Conservation (phyloP, 2,329 filamentous ascomycete genomes). For the Scedosporium minutisporum region DNA sequence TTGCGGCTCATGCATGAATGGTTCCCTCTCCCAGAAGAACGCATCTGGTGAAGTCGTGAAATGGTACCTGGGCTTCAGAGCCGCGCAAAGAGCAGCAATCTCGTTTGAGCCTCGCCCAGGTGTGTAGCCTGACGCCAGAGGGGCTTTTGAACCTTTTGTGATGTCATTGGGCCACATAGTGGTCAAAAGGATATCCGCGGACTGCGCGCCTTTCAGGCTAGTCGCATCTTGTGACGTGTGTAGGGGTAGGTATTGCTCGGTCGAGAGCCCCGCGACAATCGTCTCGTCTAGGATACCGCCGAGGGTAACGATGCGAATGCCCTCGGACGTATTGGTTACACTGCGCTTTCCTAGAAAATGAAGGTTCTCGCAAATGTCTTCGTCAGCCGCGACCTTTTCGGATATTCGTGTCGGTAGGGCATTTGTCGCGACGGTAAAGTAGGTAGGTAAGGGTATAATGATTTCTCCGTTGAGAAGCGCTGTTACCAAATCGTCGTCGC, state of each 20-base stretch:
- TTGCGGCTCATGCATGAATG: conserved; percentile 62
- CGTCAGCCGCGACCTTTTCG: conserved; percentile 63
- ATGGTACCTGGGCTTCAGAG: conserved; percentile 86
- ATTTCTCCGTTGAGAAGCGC: conserved; percentile 64
- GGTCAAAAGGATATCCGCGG: conserved; percentile 79
- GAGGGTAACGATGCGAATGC: conserved; percentile 75
- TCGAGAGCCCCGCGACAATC: conserved; percentile 51
- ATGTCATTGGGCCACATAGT: conserved; percentile 74
- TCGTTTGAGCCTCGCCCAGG: conserved; percentile 41
- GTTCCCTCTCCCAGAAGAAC: conserved; percentile 83
- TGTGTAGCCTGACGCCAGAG: conserved; percentile 23
- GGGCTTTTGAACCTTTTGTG: conserved; percentile 55
- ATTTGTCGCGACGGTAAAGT: conserved; percentile 73
- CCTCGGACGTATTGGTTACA: conserved; percentile 80
- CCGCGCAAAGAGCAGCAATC: conserved; percentile 67
- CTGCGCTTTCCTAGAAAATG: conserved; percentile 83
- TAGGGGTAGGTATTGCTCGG: conserved; percentile 65
- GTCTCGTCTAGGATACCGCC: conserved; percentile 62
- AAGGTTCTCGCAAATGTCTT: conserved; percentile 78
- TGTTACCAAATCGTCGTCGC: conserved; percentile 39
- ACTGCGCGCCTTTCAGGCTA: conserved; percentile 63
- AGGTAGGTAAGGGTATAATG: conserved; percentile 69
- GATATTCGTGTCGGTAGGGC: conserved; percentile 63
- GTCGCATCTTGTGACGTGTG: conserved; percentile 72
- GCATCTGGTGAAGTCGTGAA: conserved; percentile 57